A percentile compares a stretch with the other conserved stretches of the same genome.
phyloP scores from a whole-genome alignment of 2,329 filamentous ascomycete genomes.

The Diaporthe sp. region DNA sequence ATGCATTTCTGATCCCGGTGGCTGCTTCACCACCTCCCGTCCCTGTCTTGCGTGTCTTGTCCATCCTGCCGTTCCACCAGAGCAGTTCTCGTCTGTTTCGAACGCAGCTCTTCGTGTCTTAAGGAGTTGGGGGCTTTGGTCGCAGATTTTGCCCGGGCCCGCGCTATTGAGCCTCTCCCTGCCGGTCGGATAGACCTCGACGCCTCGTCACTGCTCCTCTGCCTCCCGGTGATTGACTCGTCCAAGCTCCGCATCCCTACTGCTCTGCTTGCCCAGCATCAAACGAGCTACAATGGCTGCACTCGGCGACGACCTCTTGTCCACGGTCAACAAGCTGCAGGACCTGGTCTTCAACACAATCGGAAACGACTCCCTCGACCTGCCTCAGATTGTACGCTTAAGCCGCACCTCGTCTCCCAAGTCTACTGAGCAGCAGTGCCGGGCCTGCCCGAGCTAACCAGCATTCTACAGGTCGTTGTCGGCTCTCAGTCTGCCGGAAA shows the following conservation, averaged over 20 bases:
- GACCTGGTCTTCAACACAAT: slow-evolving; percentile 99
- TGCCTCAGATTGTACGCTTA: slow-evolving; percentile 92
- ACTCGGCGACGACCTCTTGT: slow-evolving; percentile 94
- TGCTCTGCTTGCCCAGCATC: slow-evolving; percentile 30
- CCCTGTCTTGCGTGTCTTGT: slow-evolving; percentile 7
- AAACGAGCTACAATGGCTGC: slow-evolving; percentile 78
- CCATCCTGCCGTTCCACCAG: slow-evolving; percentile 8
- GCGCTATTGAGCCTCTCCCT: slow-evolving; percentile 30
- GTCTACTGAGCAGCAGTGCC: slow-evolving; percentile 38
- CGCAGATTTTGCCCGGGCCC: slow-evolving; percentile 40
- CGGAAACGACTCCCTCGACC: slow-evolving; percentile 96
- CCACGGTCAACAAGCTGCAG: slow-evolving; percentile 97
- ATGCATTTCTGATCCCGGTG: slow-evolving; percentile 32
- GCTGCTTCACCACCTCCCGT: slow-evolving; percentile 18
- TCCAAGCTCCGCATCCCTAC: slow-evolving; percentile 26
- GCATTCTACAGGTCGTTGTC: slow-evolving; percentile 83
- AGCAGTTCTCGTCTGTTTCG: slow-evolving; percentile 6
- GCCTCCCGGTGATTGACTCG: slow-evolving; percentile 23
- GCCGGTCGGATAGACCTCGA: slow-evolving; percentile 17
- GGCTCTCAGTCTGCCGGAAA: slow-evolving; percentile 99
- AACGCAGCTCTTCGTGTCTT: slow-evolving; percentile 13
- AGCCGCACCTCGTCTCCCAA: slow-evolving; percentile 2
- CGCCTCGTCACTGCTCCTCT: slow-evolving; percentile 21
- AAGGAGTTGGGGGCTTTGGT: slow-evolving; percentile 29
- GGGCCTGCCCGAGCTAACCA: slow-evolving; percentile 44